These are phyloP conservation scores for Emericellopsis cladophorae DNA, from an alignment of 2,329 filamentous ascomycete genomes.

Conservation along the genomic window DNA sequence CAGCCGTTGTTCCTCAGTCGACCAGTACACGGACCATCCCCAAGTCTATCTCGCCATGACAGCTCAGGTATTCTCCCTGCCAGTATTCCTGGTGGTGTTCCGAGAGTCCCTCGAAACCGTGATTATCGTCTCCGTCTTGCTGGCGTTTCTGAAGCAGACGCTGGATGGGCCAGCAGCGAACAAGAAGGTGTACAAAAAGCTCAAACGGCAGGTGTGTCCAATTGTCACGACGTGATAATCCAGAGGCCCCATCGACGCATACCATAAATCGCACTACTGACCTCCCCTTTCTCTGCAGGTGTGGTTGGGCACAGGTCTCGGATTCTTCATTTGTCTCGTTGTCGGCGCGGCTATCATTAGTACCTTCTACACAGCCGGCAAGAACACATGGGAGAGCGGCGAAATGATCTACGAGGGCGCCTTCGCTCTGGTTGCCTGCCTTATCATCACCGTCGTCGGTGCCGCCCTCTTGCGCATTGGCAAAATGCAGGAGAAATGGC, in stretches of 20 bases:
- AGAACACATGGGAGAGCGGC: constrained; percentile 50
- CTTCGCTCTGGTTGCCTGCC: constrained; percentile 59
- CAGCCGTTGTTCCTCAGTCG: constrained; percentile 3
- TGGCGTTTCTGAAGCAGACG: constrained; percentile 68
- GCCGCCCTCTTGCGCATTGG: constrained; percentile 68
- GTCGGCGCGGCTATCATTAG: constrained; percentile 59
- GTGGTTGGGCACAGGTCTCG: constrained; percentile 53
- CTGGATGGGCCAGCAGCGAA: constrained; percentile 47
- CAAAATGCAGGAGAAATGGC: constrained; percentile 80
- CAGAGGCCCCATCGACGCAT: too few species aligned
- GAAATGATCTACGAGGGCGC: constrained; percentile 75
- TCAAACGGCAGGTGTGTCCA: constrained; percentile 40
- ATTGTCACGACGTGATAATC: too few species aligned
- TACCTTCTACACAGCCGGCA: constrained; percentile 56
- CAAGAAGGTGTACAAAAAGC: constrained; percentile 44
- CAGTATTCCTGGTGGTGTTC: constrained; percentile 84
- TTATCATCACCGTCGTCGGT: constrained; percentile 76
- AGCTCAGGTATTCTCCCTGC: constrained; percentile 61
- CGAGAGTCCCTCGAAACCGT: constrained; percentile 73
- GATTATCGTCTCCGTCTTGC: constrained; percentile 77
- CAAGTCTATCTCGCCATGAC: constrained; percentile 28
- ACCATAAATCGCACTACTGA: too few species aligned
- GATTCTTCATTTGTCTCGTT: constrained; percentile 50
- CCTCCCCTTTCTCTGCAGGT: constrained; percentile 16
- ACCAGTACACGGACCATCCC: too few species aligned